Percentiles rank a stretch among this genome's conserved stretches.
Evolutionary conservation across 2,329 filamentous ascomycete species (phyloP).

Genomic region (Talaromyces islandicus): DNA sequence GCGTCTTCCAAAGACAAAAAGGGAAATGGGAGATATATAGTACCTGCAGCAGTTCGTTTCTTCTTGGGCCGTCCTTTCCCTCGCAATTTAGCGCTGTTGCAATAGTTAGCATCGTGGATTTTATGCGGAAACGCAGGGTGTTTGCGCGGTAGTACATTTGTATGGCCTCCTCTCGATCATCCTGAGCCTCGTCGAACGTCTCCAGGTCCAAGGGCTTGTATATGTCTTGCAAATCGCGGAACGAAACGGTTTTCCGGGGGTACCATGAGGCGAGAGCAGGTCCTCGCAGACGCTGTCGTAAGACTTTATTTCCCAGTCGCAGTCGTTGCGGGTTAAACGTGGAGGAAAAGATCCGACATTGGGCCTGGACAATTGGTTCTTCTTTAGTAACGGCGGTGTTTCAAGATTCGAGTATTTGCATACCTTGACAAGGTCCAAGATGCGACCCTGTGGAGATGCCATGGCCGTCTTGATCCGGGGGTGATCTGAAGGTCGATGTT

Average conservation of each 20-base stretch:
- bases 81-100: conserved; percentile 61
- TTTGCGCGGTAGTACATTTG: conserved; percentile 47
- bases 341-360: conserved; percentile 87
- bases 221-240: conserved; percentile 66
- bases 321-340: conserved; percentile 80
- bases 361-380: conserved; percentile 51
- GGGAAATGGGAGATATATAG: conserved; percentile 9
- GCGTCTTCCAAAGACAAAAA: not conserved
- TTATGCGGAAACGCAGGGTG: not conserved
- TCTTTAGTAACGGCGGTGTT: not conserved
- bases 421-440: conserved; percentile 74
- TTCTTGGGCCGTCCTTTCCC: conserved; percentile 89
- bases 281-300: conserved; percentile 83
- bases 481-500: not conserved
- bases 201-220: conserved; percentile 60
- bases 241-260: conserved; percentile 65
- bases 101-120: conserved; percentile 20
- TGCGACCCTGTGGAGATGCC: conserved; percentile 32
- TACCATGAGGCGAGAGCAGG: conserved; percentile 82
- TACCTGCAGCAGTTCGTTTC: conserved; percentile 58
- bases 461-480: conserved; percentile 1
- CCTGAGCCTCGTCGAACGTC: conserved; percentile 69
- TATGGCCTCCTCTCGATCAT: conserved; percentile 65
- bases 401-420: not conserved
- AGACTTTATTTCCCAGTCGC: conserved; percentile 84